A percentile compares a stretch with the other conserved stretches of the same genome.
These are phyloP conservation scores for Ogataea angusta DNA, from an alignment of 805 yeast genomes.

Conservation along the genomic window DNA sequence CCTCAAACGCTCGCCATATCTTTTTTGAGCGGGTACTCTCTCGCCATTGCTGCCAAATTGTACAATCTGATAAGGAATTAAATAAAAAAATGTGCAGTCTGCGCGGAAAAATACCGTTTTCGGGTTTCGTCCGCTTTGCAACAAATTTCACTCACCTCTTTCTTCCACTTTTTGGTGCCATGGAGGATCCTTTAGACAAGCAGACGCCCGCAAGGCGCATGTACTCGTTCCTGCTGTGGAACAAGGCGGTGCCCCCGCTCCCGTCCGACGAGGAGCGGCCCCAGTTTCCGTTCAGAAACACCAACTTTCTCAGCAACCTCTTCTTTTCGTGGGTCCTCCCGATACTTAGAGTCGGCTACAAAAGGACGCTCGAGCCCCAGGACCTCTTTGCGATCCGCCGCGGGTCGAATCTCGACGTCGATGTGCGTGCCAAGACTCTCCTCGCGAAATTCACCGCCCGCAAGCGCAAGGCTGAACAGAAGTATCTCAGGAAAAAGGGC, in stretches of 20 bases:
- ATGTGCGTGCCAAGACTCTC: conserved; percentile 37
- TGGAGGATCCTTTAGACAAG: background rate
- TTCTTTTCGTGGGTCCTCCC: conserved; percentile 72
- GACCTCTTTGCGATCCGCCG: conserved; percentile 54
- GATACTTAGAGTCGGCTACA: conserved; percentile 62
- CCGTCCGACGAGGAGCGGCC: conserved; percentile 50
- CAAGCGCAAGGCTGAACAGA: conserved; percentile 30
- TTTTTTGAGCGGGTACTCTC: conserved; percentile 17
- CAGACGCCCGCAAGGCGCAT: conserved; percentile 35
- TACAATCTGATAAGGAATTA: conserved; percentile 3
- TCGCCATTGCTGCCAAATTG: conserved; percentile 14
- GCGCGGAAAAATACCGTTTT: background rate
- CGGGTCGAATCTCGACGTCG: conserved; percentile 38
- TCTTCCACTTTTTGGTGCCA: background rate
- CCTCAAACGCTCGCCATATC: conserved; percentile 10
- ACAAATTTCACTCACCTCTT: background rate
- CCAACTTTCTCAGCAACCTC: conserved; percentile 39
- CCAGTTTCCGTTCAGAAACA: conserved; percentile 40
- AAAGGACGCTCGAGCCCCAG: conserved; percentile 62
- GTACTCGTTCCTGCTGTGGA: conserved; percentile 31
- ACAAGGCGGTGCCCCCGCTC: conserved; percentile 45
- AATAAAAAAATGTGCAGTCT: background rate
- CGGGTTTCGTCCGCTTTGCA: background rate
- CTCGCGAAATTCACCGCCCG: conserved; percentile 31
- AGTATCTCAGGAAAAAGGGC: conserved; percentile 33